phyloP scores from a whole-genome alignment of 371 early-diverging fungal species.

The Mortierella sp. region DNA sequence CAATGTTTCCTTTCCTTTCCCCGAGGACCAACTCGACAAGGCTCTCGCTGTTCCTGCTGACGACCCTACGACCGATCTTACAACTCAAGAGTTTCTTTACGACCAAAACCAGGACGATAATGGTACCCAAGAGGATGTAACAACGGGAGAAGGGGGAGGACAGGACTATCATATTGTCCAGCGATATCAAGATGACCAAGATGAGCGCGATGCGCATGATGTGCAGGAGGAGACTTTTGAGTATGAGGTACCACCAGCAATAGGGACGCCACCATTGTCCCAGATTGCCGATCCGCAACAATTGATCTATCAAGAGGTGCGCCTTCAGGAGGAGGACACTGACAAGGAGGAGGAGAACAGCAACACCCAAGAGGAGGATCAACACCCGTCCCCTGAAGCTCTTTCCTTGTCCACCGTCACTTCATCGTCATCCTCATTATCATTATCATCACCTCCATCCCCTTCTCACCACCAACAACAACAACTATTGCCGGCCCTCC shows the following conservation, averaged over 20 bases:
- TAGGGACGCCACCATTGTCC: background rate
- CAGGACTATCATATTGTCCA: background rate
- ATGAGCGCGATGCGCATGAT: background rate
- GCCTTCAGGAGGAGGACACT: background rate
- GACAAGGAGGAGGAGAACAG: background rate
- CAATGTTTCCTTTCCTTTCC: background rate
- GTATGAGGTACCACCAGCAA: background rate
- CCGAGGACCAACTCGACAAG: background rate
- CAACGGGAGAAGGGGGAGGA: background rate
- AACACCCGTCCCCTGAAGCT: background rate
- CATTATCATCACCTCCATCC: background rate
- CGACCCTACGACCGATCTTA: background rate
- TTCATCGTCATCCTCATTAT: background rate
- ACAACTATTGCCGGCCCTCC: background rate
- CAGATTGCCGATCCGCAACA: background rate
- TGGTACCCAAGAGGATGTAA: background rate
- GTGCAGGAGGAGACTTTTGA: background rate
- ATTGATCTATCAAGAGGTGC: background rate
- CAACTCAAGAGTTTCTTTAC: background rate
- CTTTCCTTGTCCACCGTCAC: no score
- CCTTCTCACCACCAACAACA: background rate
- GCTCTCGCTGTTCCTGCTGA: background rate
- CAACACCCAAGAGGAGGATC: background rate
- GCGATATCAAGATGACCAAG: conserved; percentile 1
- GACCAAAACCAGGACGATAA: background rate